Evolutionary conservation across 495 filamentous ascomycete species (phyloP).

Genomic region (Penicillium canescens): DNA sequence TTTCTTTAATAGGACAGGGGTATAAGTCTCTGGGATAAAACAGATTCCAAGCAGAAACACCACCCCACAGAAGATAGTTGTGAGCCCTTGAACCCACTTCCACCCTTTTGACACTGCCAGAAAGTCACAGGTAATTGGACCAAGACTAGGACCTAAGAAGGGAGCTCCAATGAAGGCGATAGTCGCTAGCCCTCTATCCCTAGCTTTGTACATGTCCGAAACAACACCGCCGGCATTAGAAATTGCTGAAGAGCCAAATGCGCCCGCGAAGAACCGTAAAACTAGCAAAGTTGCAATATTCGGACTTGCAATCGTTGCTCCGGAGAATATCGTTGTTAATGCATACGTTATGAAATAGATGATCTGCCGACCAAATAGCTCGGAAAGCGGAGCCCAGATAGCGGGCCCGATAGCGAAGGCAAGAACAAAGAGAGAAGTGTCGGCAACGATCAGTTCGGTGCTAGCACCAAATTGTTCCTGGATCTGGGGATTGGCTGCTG

Average conservation of each 20-base stretch:
- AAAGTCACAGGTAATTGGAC: conserved; percentile 50
- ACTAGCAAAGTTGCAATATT: conserved; percentile 6
- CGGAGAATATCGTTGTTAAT: conserved; percentile 32
- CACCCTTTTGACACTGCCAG: conserved; percentile 49
- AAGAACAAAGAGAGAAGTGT: conserved; percentile 48
- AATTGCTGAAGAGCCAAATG: conserved; percentile 61
- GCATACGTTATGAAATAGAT: conserved; percentile 40
- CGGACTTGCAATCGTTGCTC: conserved; percentile 37
- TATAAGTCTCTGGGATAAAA: conserved; percentile 53
- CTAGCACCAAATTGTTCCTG: conserved; percentile 48
- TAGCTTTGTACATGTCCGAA: conserved; percentile 58
- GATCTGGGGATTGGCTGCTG: conserved; percentile 59
- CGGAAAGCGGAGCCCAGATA: conserved; percentile 64
- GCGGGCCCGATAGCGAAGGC: conserved; percentile 47
- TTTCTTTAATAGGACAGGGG: conserved; percentile 41
- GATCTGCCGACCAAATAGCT: conserved; percentile 63
- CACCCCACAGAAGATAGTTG: conserved; percentile 34
- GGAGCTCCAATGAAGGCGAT: conserved; percentile 56
- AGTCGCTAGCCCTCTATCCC: conserved; percentile 57
- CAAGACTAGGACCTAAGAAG: conserved; percentile 59
- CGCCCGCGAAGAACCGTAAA: conserved; percentile 55
- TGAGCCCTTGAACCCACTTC: conserved; percentile 55
- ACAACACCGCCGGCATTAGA: conserved; percentile 62
- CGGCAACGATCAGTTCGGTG: conserved; percentile 33
- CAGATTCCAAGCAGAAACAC: conserved; percentile 39